A percentile compares a stretch with the other conserved stretches of the same genome.
phyloP scores from a whole-genome alignment of 495 filamentous ascomycete genomes.

The Podospora tetraspora region DNA sequence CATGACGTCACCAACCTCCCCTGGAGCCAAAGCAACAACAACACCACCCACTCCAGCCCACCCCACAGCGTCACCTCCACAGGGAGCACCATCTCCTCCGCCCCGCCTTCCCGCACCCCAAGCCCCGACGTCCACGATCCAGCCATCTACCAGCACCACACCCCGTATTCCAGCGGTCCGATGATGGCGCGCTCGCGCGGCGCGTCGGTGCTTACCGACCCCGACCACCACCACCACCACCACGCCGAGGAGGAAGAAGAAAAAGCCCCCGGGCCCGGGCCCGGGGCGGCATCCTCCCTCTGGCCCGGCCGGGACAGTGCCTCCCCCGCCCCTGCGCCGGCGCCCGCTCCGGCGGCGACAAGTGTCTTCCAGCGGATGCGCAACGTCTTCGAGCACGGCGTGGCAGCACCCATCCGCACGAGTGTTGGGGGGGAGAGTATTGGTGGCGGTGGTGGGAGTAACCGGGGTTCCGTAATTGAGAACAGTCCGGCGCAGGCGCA shows the following conservation, averaged over 20 bases:
- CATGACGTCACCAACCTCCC: constrained; percentile 1
- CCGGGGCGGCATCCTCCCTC: too few species aligned
- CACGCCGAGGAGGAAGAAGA: too few species aligned
- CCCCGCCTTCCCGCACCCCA: background rate
- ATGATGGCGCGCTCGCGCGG: constrained; percentile 5
- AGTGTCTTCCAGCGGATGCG: constrained; percentile 32
- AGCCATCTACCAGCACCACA: background rate
- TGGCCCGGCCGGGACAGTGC: too few species aligned
- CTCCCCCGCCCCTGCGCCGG: too few species aligned
- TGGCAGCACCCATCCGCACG: background rate
- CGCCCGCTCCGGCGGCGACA: background rate
- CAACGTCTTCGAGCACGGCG: constrained; percentile 26
- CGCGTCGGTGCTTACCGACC: constrained; percentile 7
- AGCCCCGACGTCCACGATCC: background rate
- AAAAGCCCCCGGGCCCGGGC: background rate
- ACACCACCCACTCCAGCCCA: background rate
- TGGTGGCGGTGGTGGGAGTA: background rate
- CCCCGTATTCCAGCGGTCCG: background rate
- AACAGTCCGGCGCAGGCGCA: background rate
- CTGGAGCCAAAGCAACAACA: constrained; percentile 9
- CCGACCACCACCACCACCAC: background rate
- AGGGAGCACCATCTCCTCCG: background rate
- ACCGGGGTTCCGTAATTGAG: background rate
- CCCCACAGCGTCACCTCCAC: background rate
- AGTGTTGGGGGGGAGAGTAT: background rate